Evolutionary conservation across 1,139 yeast genomes (phyloP).

Genomic region (Pichia sp.): DNA sequence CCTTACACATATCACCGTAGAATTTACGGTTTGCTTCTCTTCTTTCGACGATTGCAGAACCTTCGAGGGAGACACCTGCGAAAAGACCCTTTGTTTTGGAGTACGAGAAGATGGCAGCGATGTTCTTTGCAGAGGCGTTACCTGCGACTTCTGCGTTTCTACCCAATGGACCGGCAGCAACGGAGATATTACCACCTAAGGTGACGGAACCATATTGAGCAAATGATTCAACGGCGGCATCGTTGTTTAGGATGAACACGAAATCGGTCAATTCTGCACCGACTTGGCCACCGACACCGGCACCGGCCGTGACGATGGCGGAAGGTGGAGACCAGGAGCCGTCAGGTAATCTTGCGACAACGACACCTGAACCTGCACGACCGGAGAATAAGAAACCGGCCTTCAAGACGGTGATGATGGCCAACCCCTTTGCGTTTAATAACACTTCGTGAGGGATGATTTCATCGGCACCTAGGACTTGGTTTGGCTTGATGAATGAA

Average conservation of each 20-base stretch:
- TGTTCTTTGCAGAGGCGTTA: conserved; percentile 82
- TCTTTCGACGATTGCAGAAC: conserved; percentile 92
- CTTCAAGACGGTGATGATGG: conserved; percentile 85
- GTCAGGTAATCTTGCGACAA: conserved; percentile 91
- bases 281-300: conserved; percentile 97
- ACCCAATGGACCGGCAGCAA: conserved; percentile 99
- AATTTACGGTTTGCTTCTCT: conserved; percentile 96
- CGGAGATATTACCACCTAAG: conserved; percentile 90
- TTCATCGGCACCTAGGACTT: conserved; percentile 83
- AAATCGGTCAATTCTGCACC: conserved; percentile 98
- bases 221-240: conserved; percentile 89
- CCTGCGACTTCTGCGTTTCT: conserved; percentile 99
- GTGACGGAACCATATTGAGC: conserved; percentile 95
- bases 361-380: conserved; percentile 96
- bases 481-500: conserved; percentile 94
- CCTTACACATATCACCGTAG: conserved; percentile 85
- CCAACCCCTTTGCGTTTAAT: conserved; percentile 90
- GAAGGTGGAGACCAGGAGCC: conserved; percentile 99
- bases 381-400: conserved; percentile 97
- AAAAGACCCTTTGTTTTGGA: conserved; percentile 95
- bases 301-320: conserved; percentile 95
- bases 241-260: conserved; percentile 84
- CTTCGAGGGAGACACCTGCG: conserved; percentile 97
- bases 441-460: conserved; percentile 89
- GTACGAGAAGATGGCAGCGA: conserved; percentile 90